phyloP scores from a whole-genome alignment of 768 basidiomycete species.

The Podaxis sp. region DNA sequence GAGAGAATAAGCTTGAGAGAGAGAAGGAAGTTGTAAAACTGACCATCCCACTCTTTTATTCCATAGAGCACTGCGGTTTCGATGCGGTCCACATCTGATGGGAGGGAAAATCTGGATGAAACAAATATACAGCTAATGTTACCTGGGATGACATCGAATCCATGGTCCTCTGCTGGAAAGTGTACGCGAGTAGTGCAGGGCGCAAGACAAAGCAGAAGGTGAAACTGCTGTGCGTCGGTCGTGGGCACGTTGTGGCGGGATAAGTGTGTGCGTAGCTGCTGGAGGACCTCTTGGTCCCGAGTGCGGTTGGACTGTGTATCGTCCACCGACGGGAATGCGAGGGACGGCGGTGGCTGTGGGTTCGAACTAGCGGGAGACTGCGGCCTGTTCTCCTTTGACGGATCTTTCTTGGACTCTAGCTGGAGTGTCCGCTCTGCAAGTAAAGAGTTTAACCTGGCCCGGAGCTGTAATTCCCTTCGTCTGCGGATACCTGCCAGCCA shows the following conservation, averaged over 20 bases:
- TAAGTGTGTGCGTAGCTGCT: slow-evolving; percentile 19
- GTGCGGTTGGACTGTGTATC: not conserved
- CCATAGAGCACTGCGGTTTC: slow-evolving; percentile 44
- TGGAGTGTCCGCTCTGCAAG: not conserved
- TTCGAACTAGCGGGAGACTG: slow-evolving; percentile 11
- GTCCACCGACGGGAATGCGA: not conserved
- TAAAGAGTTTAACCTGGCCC: slow-evolving; percentile 1
- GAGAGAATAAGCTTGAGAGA: not conserved
- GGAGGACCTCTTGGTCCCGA: slow-evolving; percentile 5
- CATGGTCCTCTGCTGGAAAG: slow-evolving; percentile 35
- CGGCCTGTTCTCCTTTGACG: not conserved
- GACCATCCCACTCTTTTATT: slow-evolving; percentile 50
- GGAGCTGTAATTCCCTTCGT: slow-evolving; percentile 25
- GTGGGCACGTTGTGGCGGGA: slow-evolving; percentile 24
- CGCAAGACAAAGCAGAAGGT: slow-evolving; percentile 52
- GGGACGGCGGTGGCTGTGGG: not conserved
- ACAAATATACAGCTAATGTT: slow-evolving; percentile 46
- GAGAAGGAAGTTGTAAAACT: slow-evolving; percentile 18
- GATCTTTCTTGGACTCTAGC: not conserved
- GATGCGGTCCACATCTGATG: slow-evolving; percentile 30
- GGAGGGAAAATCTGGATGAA: slow-evolving; percentile 34
- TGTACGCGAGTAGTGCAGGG: slow-evolving; percentile 32
- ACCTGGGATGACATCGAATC: slow-evolving; percentile 35
- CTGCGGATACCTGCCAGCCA: slow-evolving; percentile 49
- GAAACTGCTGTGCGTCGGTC: slow-evolving; percentile 29